Evolutionary conservation across 1,284 basidiomycete species (phyloP).

Genomic region (Xerocomus minutiporus): DNA sequence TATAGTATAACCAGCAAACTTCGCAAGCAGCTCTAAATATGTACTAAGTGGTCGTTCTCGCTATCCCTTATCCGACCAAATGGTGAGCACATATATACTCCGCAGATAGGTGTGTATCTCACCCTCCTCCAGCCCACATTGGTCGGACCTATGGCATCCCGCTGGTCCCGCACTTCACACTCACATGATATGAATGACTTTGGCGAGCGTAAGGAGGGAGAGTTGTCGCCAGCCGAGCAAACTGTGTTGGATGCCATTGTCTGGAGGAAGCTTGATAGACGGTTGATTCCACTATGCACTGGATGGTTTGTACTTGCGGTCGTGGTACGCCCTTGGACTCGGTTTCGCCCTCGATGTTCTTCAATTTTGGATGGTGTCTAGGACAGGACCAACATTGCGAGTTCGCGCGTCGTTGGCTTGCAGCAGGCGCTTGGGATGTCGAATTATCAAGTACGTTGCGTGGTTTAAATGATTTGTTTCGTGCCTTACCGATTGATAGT

Average conservation of each 20-base stretch:
- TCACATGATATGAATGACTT: conserved; percentile 1
- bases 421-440: conserved; percentile 49
- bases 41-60: background rate
- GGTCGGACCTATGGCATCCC: background rate
- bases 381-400: conserved; percentile 49
- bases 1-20: too few species aligned
- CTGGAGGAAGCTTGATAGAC: conserved; percentile 45
- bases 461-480: background rate
- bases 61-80: background rate
- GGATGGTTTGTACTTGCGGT: conserved; percentile 47
- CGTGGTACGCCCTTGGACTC: conserved; percentile 34
- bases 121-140: background rate
- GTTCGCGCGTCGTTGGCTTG: conserved; percentile 57
- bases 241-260: conserved; percentile 31
- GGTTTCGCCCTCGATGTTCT: background rate
- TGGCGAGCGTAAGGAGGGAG: conserved; percentile 2
- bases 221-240: conserved; percentile 2
- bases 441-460: conserved; percentile 38
- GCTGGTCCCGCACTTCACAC: background rate
- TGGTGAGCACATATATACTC: background rate
- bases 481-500: conserved; percentile 26
- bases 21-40: background rate
- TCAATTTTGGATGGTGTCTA: conserved; percentile 1
- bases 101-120: background rate
- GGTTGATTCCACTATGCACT: conserved; percentile 44